A percentile compares a stretch with the other conserved stretches of the same genome.
phyloP scores from a whole-genome alignment of 2,329 filamentous ascomycete genomes.

The Ascochyta rabiei region DNA sequence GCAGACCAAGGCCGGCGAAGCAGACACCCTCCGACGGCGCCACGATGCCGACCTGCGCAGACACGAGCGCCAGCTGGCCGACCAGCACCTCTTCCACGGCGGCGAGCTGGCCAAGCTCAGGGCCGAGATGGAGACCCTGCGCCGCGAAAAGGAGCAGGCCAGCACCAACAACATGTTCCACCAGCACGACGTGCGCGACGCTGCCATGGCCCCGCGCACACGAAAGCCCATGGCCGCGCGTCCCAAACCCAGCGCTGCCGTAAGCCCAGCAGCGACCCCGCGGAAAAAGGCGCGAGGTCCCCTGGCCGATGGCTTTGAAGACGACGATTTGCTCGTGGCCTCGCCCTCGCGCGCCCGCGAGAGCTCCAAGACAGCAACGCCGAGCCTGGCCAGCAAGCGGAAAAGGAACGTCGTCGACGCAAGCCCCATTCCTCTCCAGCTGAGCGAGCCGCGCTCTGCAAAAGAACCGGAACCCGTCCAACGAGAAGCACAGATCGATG shows the following conservation, averaged over 20 bases:
- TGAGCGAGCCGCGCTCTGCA: constrained; percentile 41
- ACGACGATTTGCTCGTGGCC: constrained; percentile 63
- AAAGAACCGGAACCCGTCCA: constrained; percentile 24
- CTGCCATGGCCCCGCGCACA: constrained; percentile 51
- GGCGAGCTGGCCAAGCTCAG: constrained; percentile 70
- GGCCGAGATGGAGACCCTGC: constrained; percentile 67
- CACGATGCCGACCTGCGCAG: constrained; percentile 66
- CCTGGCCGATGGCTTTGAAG: constrained; percentile 78
- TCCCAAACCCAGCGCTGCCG: constrained; percentile 23
- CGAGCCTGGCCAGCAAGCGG: constrained; percentile 69
- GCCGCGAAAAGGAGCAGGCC: constrained; percentile 68
- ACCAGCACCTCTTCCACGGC: constrained; percentile 66
- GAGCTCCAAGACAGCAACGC: constrained; percentile 61
- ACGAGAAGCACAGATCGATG: constrained; percentile 23
- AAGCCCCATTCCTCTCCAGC: constrained; percentile 68
- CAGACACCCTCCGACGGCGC: constrained; percentile 75
- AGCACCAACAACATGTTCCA: constrained; percentile 75
- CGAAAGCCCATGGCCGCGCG: constrained; percentile 39
- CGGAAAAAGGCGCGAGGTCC: constrained; percentile 62
- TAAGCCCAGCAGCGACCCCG: constrained; percentile 60
- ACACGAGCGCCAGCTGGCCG: constrained; percentile 66
- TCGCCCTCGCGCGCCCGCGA: constrained; percentile 60
- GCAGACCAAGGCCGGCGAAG: constrained; percentile 69
- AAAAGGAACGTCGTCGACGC: constrained; percentile 67
- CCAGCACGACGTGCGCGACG: constrained; percentile 71